These are phyloP conservation scores for Bacterosira constricta DNA, from an alignment of 108 stramenopile genomes.

Conservation along the genomic window DNA sequence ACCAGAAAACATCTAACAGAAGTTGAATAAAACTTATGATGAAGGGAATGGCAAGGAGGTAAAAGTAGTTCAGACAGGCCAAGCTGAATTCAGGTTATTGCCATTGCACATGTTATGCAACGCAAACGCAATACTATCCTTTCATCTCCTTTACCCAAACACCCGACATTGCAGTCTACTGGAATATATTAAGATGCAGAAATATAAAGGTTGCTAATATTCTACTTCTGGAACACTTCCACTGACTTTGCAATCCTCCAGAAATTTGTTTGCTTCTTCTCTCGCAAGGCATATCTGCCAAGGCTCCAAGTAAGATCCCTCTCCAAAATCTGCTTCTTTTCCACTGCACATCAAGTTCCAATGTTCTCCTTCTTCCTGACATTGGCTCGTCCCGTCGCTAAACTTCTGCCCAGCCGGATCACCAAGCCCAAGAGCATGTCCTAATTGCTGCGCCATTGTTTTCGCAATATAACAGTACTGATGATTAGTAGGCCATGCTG, in stretches of 20 bases:
- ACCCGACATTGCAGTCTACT: too few species aligned
- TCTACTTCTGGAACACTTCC: too few species aligned
- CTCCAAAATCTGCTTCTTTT: constrained; percentile 6
- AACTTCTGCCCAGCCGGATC: constrained; percentile 18
- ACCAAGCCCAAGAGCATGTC: constrained; percentile 21
- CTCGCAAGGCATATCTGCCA: constrained; percentile 40
- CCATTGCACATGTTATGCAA: too few species aligned
- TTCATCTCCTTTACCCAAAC: too few species aligned
- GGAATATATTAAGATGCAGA: too few species aligned
- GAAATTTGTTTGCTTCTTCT: constrained; percentile 11
- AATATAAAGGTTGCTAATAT: too few species aligned
- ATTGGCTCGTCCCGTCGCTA: constrained; percentile 26
- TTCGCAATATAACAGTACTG: constrained; percentile 20
- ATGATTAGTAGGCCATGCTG: constrained; percentile 18
- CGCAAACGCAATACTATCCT: too few species aligned
- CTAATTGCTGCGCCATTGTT: constrained; percentile 34
- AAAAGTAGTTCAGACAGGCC: too few species aligned
- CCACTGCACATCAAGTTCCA: constrained; percentile 31
- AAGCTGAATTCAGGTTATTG: too few species aligned
- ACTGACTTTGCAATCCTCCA: background rate
- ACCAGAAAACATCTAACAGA: too few species aligned
- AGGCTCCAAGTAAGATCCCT: constrained; percentile 13
- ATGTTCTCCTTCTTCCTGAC: background rate
- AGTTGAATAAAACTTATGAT: too few species aligned
- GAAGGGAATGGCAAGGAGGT: too few species aligned